Evolutionary conservation across 345 rosid species (phyloP).

Genomic region (Barbarea vulgaris): DNA sequence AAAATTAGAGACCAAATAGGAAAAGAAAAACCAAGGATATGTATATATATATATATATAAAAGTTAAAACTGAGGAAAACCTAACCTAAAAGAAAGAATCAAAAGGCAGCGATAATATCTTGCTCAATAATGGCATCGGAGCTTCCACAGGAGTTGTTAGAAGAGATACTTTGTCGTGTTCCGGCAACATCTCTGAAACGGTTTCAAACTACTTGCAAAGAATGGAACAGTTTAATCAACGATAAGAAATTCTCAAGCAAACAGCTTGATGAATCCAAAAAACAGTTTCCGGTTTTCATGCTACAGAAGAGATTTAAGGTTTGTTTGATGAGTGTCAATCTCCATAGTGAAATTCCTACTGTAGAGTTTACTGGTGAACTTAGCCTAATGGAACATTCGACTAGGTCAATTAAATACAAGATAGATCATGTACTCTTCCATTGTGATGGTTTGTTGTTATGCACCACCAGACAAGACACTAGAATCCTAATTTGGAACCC

Average conservation of each 20-base stretch:
- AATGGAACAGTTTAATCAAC: neutral
- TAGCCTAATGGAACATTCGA: neutral
- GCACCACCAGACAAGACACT: neutral
- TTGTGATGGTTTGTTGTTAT: too few relatives aligned
- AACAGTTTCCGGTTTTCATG: neutral
- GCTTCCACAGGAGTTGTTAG: neutral
- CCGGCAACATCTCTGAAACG: neutral
- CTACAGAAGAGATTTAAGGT: neutral
- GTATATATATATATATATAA: too few relatives aligned
- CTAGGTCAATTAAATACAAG: neutral
- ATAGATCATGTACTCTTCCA: neutral
- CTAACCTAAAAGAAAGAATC: too few relatives aligned
- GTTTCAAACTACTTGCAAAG: neutral
- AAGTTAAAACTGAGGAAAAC: too few relatives aligned
- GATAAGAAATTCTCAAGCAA: neutral
- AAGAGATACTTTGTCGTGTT: neutral
- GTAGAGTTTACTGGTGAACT: neutral
- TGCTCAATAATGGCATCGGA: neutral
- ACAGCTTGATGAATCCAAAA: neutral
- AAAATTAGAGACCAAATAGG: too few relatives aligned
- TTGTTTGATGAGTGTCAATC: neutral
- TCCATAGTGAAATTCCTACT: neutral
- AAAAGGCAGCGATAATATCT: too few relatives aligned
- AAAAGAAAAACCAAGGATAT: too few relatives aligned
- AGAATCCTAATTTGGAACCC: neutral